Evolutionary conservation across 345 rosid species (phyloP).

Genomic region (Excoecaria cochinchinensis): DNA sequence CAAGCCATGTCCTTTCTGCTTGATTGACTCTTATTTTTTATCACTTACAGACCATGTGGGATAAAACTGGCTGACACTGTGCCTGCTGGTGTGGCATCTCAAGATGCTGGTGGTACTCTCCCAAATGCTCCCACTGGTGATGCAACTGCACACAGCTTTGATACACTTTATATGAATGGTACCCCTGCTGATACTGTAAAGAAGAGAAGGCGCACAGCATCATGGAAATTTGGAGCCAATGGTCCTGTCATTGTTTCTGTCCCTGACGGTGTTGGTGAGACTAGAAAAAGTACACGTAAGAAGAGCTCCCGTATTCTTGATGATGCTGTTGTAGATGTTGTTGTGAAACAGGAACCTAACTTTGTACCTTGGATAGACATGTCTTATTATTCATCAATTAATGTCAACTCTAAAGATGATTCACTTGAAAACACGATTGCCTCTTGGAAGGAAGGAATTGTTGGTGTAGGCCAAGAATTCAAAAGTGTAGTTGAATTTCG

Average conservation of each 20-base stretch:
- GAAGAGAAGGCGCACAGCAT: constrained; percentile 72
- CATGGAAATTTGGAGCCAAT: constrained; percentile 36
- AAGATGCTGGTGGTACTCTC: constrained; percentile 27
- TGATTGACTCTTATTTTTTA: constrained; percentile 2
- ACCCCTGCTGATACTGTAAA: constrained; percentile 75
- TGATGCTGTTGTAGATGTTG: constrained; percentile 32
- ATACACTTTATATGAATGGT: constrained; percentile 40
- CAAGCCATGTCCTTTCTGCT: neutral
- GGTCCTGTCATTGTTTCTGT: constrained; percentile 38
- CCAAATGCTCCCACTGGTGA: constrained; percentile 21
- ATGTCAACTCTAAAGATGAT: constrained; percentile 22
- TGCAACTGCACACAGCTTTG: constrained; percentile 17
- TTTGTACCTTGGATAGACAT: constrained; percentile 16
- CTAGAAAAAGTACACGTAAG: constrained; percentile 35
- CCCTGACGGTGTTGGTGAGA: constrained; percentile 33
- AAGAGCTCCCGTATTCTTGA: constrained; percentile 29
- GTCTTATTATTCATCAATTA: constrained; percentile 18
- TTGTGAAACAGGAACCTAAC: constrained; percentile 29
- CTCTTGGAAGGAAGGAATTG: constrained; percentile 74
- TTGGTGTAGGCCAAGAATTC: constrained; percentile 91
- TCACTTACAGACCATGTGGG: constrained; percentile 45
- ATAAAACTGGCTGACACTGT: constrained; percentile 49
- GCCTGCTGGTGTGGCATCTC: constrained; percentile 26
- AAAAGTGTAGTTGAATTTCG: constrained; percentile 72
- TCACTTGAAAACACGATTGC: constrained; percentile 50